A percentile compares a stretch with the other conserved stretches of the same genome.
Evolutionary conservation across 129 eudicot species (phyloP).

Genomic region (Saposhnikovia divaricata): DNA sequence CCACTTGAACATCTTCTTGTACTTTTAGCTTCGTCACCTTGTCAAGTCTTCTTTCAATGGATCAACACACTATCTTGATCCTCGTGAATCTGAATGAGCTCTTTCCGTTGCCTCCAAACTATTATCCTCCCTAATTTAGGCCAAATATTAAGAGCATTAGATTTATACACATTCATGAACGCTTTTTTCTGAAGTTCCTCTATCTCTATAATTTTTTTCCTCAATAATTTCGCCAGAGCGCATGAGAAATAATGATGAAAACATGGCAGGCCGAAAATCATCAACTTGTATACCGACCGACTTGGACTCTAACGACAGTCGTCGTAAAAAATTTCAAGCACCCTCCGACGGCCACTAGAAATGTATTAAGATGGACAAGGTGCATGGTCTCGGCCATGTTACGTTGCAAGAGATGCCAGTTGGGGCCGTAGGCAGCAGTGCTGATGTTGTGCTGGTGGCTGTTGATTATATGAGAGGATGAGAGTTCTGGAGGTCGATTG

Average conservation of each 20-base stretch:
- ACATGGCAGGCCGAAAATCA: slow-evolving; percentile 16
- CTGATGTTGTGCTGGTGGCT: not conserved
- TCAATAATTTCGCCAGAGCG: slow-evolving; percentile 26
- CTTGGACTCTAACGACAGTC: not conserved
- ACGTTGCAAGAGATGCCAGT: not conserved
- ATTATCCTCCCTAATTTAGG: not conserved
- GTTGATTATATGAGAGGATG: not conserved
- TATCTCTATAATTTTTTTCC: slow-evolving; percentile 16
- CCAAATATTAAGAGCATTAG: not conserved
- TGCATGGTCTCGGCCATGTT: not conserved
- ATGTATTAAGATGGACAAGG: not conserved
- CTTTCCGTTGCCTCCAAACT: not conserved
- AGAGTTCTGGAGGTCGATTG: not conserved
- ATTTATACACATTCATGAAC: not conserved
- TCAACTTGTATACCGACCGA: slow-evolving; percentile 5
- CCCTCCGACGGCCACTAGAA: not conserved
- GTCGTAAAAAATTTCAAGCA: not conserved
- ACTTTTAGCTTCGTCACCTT: no score
- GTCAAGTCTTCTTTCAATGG: no score
- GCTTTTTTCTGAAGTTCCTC: slow-evolving; percentile 10
- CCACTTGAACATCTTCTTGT: no score
- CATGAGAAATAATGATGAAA: slow-evolving; percentile 14
- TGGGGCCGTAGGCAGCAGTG: not conserved
- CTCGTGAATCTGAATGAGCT: not conserved
- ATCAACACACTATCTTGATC: not conserved